A percentile compares a stretch with the other conserved stretches of the same genome.
Conservation (phyloP, 768 basidiomycete genomes). For the Boletellus ananas region DNA sequence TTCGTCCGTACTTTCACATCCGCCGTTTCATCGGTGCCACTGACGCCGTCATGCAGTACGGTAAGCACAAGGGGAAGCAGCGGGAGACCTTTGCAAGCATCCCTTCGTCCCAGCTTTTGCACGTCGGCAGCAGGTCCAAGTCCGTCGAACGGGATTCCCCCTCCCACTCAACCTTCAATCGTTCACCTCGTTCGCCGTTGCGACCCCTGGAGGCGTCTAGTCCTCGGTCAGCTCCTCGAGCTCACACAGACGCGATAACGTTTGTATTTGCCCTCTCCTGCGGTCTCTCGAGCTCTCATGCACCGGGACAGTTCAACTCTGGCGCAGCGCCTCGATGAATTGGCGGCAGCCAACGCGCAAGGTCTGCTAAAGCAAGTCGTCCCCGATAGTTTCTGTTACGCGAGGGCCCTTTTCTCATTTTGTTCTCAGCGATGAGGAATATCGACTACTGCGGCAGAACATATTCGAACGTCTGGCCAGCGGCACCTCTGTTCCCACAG, state of each 20-base stretch:
- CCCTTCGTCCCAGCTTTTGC: conserved; percentile 31
- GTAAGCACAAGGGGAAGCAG: conserved; percentile 56
- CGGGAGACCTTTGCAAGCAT: conserved; percentile 39
- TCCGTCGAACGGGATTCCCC: conserved; percentile 19
- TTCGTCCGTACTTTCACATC: conserved; percentile 43
- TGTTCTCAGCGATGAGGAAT: conserved; percentile 71
- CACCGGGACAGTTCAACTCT: conserved; percentile 54
- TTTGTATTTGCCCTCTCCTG: conserved; percentile 32
- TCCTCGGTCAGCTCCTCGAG: conserved; percentile 24
- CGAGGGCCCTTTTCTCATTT: conserved; percentile 2
- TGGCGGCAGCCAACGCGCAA: conserved; percentile 75
- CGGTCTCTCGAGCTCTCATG: conserved; percentile 9
- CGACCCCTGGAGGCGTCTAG: conserved; percentile 21
- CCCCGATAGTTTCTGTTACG: background rate
- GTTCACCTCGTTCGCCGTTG: conserved; percentile 20
- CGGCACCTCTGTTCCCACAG: conserved; percentile 54
- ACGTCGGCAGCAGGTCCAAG: conserved; percentile 17
- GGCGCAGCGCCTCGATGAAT: conserved; percentile 76
- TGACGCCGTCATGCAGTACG: conserved; percentile 39
- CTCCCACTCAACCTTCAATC: conserved; percentile 11
- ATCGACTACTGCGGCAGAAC: conserved; percentile 77
- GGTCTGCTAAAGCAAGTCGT: conserved; percentile 67
- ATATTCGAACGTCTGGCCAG: conserved; percentile 76
- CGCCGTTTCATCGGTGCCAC: conserved; percentile 7
- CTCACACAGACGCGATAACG: conserved; percentile 52